A percentile compares a stretch with the other conserved stretches of the same genome.
Conservation (phyloP, 2,329 filamentous ascomycete species). For the Aureobasidium sp. region DNA sequence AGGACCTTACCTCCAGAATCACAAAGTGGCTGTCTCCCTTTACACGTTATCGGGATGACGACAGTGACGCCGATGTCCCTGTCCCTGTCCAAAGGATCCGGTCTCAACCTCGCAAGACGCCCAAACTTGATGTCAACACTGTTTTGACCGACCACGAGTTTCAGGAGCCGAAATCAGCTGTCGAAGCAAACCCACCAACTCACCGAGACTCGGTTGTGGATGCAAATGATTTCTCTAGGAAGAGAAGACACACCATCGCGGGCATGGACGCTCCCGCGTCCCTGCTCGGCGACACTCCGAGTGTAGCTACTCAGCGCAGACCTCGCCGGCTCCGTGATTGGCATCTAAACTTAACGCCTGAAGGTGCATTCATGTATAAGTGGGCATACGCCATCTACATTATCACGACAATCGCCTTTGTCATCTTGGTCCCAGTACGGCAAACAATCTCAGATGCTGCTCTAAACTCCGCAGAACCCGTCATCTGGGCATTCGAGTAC, state of each 20-base stretch:
- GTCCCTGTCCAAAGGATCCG: constrained; percentile 19
- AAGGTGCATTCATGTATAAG: constrained; percentile 67
- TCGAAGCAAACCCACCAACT: not conserved
- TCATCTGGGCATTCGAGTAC: constrained; percentile 90
- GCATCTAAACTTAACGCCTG: constrained; percentile 71
- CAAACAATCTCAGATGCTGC: constrained; percentile 59
- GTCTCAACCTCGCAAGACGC: not conserved
- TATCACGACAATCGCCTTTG: constrained; percentile 56
- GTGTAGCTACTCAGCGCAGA: not conserved
- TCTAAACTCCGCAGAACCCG: constrained; percentile 64
- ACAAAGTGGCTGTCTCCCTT: not conserved
- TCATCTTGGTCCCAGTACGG: constrained; percentile 65
- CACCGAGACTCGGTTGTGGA: not conserved
- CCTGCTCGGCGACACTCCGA: not conserved
- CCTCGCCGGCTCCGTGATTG: constrained; percentile 29
- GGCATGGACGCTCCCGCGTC: constrained; percentile 1
- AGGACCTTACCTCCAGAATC: constrained; percentile 18
- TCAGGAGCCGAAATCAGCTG: constrained; percentile 4
- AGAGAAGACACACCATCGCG: constrained; percentile 10
- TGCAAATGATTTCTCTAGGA: not conserved
- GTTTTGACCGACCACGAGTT: not conserved
- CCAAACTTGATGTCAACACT: constrained; percentile 1
- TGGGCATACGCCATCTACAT: constrained; percentile 77
- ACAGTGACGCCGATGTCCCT: constrained; percentile 43
- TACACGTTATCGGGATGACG: constrained; percentile 16